phyloP scores from a whole-genome alignment of 2,329 filamentous ascomycete species.

The Tolypocladium album region DNA sequence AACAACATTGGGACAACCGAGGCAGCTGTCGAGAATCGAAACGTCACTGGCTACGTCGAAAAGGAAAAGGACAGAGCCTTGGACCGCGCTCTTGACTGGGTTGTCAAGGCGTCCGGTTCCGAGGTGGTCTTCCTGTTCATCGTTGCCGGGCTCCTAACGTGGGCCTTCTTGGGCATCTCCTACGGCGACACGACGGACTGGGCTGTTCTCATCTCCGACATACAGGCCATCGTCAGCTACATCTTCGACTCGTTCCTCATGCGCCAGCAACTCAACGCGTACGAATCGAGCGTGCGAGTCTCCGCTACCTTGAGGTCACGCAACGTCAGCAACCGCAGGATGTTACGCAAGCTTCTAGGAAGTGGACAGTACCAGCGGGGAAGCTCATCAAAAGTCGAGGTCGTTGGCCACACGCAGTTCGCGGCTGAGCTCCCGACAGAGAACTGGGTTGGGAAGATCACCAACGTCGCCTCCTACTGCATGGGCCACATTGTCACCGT shows the following conservation, averaged over 20 bases:
- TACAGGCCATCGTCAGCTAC: slow-evolving; percentile 24
- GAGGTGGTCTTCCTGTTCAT: slow-evolving; percentile 16
- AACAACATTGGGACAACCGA: not conserved
- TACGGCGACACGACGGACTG: slow-evolving; percentile 21
- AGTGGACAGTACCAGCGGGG: slow-evolving; percentile 6
- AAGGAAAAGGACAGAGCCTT: slow-evolving; percentile 5
- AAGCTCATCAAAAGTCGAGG: slow-evolving; percentile 9
- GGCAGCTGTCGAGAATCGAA: not conserved
- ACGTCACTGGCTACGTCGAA: slow-evolving; percentile 9
- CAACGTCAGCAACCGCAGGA: slow-evolving; percentile 17
- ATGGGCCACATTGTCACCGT: slow-evolving; percentile 20
- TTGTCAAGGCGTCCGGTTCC: slow-evolving; percentile 10
- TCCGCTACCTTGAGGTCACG: slow-evolving; percentile 21
- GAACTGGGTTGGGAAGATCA: slow-evolving; percentile 17
- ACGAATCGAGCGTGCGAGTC: slow-evolving; percentile 15
- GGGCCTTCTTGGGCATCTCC: slow-evolving; percentile 18
- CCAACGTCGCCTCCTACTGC: slow-evolving; percentile 11
- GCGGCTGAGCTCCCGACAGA: slow-evolving; percentile 8
- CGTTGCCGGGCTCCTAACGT: slow-evolving; percentile 15
- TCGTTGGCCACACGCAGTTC: slow-evolving; percentile 11
- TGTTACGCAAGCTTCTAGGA: slow-evolving; percentile 12
- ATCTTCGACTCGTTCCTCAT: slow-evolving; percentile 26
- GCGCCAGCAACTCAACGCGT: slow-evolving; percentile 24
- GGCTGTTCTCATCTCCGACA: slow-evolving; percentile 24
- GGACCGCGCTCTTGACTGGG: slow-evolving; percentile 10